These are phyloP conservation scores for Geranium incanum DNA, from an alignment of 441 rosid genomes.

Conservation along the genomic window DNA sequence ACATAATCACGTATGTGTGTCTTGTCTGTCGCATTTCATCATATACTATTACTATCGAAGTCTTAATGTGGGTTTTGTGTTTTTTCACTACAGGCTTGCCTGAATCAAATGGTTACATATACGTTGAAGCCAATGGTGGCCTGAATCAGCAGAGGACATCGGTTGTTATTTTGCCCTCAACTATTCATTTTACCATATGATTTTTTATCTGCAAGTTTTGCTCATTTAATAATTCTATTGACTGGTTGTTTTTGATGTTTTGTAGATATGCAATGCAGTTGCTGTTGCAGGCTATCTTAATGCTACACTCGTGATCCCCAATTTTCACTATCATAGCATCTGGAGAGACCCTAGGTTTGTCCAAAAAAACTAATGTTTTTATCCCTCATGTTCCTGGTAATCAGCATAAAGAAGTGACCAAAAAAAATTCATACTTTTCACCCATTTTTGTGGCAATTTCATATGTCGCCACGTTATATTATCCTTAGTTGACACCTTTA, in stretches of 20 bases:
- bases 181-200: not conserved
- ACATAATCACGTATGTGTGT: not conserved
- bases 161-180: constrained; percentile 45
- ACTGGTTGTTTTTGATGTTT: constrained; percentile 28
- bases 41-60: not conserved
- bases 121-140: constrained; percentile 96
- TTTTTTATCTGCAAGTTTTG: not conserved
- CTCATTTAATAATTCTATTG: constrained; percentile 18
- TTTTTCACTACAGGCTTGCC: constrained; percentile 51
- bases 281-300: constrained; percentile 98
- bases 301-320: constrained; percentile 88
- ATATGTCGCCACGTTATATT: not conserved
- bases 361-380: not conserved
- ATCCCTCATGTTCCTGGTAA: not conserved
- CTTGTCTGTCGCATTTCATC: not conserved
- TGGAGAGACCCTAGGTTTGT: constrained; percentile 97
- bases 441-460: not conserved
- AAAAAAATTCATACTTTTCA: not conserved
- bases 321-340: constrained; percentile 92
- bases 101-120: constrained; percentile 88
- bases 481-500: not conserved
- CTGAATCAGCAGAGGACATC: constrained; percentile 96
- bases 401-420: not conserved
- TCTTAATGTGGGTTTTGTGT: constrained; percentile 17
- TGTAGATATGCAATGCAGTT: constrained; percentile 97